Conservation (phyloP, 257 asterid genomes). For the Nicotiana noctiflora region DNA sequence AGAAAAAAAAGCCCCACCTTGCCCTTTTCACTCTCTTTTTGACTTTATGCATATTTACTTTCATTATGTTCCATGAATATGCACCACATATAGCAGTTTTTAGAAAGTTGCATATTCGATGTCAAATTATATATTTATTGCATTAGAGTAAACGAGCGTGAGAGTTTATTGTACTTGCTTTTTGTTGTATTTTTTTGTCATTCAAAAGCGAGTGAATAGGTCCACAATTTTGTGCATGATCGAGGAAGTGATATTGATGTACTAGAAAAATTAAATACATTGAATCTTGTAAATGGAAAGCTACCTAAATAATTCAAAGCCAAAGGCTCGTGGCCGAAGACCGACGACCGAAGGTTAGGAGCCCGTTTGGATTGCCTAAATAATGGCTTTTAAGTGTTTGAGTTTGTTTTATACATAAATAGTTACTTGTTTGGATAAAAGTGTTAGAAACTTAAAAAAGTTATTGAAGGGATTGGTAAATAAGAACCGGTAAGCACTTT, state of each 20-base stretch:
- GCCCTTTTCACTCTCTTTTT: conserved; percentile 11
- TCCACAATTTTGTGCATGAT: background rate
- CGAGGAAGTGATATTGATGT: conserved; percentile 12
- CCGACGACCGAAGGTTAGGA: no score
- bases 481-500: no score
- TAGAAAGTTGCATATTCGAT: no score
- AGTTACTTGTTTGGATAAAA: no score
- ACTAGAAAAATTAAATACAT: conserved; percentile 6
- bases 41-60: conserved; percentile 23
- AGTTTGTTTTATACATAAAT: no score
- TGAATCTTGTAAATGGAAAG: conserved; percentile 22
- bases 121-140: no score
- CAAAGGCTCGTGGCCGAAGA: background rate
- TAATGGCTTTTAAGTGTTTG: no score
- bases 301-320: background rate
- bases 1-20: background rate
- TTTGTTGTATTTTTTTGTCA: background rate
- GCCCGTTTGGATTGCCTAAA: no score
- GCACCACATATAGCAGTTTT: conserved; percentile 7
- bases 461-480: no score
- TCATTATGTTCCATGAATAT: conserved; percentile 23
- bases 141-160: no score
- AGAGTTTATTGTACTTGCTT: no score
- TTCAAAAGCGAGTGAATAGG: background rate
- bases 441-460: no score